Evolutionary conservation across 805 yeast genomes (phyloP).

Genomic region (Hanseniaspora guilliermondii): DNA sequence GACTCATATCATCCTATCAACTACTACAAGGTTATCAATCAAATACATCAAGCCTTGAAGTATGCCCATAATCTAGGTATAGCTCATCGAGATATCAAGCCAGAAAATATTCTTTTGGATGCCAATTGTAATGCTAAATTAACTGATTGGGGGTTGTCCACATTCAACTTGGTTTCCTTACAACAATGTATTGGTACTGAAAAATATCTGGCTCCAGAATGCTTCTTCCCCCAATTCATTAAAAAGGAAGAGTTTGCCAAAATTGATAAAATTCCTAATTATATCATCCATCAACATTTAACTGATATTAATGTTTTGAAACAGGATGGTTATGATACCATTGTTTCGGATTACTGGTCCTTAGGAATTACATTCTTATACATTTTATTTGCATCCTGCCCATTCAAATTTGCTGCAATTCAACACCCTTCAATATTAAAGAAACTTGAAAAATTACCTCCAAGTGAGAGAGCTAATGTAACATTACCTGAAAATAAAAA

Average conservation of each 20-base stretch:
- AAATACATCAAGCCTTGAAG: constrained; percentile 40
- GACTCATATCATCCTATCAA: constrained; percentile 16
- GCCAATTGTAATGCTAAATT: constrained; percentile 42
- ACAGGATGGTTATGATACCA: constrained; percentile 45
- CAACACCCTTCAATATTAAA: constrained; percentile 39
- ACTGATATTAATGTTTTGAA: neutral
- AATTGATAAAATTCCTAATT: constrained; percentile 22
- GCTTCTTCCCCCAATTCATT: constrained; percentile 34
- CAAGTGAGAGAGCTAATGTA: constrained; percentile 6
- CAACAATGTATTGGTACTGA: constrained; percentile 53
- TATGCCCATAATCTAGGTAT: constrained; percentile 47
- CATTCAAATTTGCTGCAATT: constrained; percentile 60
- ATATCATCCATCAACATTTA: neutral
- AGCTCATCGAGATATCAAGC: constrained; percentile 62
- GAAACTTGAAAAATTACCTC: neutral
- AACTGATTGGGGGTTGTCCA: constrained; percentile 64
- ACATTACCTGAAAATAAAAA: constrained; percentile 15
- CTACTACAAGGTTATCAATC: constrained; percentile 34
- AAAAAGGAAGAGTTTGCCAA: constrained; percentile 23
- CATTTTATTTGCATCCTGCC: constrained; percentile 69
- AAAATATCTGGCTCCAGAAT: constrained; percentile 87
- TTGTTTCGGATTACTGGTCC: constrained; percentile 78
- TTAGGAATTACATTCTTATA: constrained; percentile 71
- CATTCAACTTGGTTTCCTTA: constrained; percentile 24
- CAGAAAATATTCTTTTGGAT: constrained; percentile 53